Conservation (phyloP, 2,329 filamentous ascomycete genomes). For the Epichloe coenophiala region DNA sequence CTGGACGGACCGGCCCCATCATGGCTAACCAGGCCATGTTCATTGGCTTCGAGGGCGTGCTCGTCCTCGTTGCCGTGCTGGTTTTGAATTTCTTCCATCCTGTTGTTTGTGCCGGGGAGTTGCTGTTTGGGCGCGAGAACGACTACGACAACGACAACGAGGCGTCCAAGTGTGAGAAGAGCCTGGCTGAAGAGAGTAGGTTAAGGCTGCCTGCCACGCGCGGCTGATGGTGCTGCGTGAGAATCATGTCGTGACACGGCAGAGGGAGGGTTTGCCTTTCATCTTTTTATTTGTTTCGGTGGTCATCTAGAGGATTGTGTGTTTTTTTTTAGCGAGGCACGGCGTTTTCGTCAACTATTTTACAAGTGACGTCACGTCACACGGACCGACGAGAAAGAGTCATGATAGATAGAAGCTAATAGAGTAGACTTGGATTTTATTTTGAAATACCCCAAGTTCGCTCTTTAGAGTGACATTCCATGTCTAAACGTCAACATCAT, state of each 20-base stretch:
- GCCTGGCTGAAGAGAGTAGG: background rate
- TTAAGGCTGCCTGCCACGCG: background rate
- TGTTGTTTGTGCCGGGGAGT: slow-evolving; percentile 13
- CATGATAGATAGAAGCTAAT: background rate
- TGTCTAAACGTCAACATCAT: too few species aligned
- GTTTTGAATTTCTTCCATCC: slow-evolving; percentile 28
- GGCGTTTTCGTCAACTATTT: background rate
- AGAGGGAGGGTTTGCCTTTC: background rate
- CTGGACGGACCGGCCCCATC: slow-evolving; percentile 45
- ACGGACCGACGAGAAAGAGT: background rate
- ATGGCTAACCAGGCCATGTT: slow-evolving; percentile 42
- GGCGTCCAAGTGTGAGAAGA: background rate
- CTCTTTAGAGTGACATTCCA: too few species aligned
- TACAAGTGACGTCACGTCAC: background rate
- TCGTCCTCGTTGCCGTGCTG: slow-evolving; percentile 33
- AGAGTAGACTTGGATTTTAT: background rate
- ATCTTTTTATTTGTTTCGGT: background rate
- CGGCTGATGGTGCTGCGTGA: background rate
- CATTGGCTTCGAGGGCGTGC: slow-evolving; percentile 42
- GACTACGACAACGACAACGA: slow-evolving; percentile 14
- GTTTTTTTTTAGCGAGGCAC: background rate
- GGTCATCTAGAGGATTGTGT: background rate
- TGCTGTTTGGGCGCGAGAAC: slow-evolving; percentile 14
- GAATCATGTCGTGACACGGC: background rate
- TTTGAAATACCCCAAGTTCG: too few species aligned